Evolutionary conservation across 2,329 filamentous ascomycete species (phyloP), one percentile per base, ranked within the genome.

Genomic region (Diaporthe eres): DNA sequence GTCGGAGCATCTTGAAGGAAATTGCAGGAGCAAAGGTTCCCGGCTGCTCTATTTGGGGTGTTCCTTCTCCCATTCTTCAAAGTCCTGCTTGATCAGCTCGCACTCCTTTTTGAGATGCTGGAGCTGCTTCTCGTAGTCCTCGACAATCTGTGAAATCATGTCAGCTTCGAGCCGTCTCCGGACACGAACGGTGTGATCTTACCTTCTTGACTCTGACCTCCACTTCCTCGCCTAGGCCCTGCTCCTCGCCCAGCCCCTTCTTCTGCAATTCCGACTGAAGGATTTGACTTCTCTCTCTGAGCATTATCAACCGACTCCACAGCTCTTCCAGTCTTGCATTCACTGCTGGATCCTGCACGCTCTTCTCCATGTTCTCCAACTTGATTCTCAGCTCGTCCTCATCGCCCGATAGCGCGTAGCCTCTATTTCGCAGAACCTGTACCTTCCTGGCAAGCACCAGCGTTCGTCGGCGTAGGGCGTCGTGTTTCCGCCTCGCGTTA

Each of bases 101-200:
- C 93, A 87, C 82, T 95, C 93, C 82, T 92, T 93, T 84, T 92
- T 94, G 77, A 97, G 87, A 82, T 96, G 93, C 81, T 90, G 88
- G 47, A 97, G 87, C 85, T 96, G 94, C 82, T 92, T 94, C 82
- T 96, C 93, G 83, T 96, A 96, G 81, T 95, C 94, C 80, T 94
- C 92, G 80, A 96, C 85, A 63, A 96, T 93, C 93, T 95, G 77
- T 37, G 81, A 76, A 42, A 39, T 61, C 47, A 1, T 19, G 78
- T 82, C 71, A 80, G 77, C 76, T 76, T 42, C 10, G 51, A 74
- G 47, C 22, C 22, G 4, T 6, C 17, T 22, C 42, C 31, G 42
- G 2, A 7, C 10, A 42, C 17, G 9, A 19, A 44, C 13, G 19
- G 55, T 65, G 9, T 9, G 61, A 44, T 57, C 89, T 80, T 83